Base-by-base conservation (phyloP, 257 asterid species). In the Fraxinus americana region DNA sequence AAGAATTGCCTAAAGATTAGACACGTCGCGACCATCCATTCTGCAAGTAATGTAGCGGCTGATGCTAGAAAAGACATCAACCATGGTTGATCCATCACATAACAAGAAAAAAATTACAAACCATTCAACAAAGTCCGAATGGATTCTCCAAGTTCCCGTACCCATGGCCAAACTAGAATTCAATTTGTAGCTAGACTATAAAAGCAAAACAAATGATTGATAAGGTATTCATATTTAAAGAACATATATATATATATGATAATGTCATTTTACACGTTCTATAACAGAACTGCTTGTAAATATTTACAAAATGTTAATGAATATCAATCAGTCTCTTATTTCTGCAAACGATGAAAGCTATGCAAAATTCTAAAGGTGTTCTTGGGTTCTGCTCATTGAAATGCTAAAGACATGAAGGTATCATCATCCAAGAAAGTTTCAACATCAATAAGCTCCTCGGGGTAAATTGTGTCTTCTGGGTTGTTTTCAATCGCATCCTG, bases 381-480 rank as follows among this genome's bases (percentile, higher is more conserved):
- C 21, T 7, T 7, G 4, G 23, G 30, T 63, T 30, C 41, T 21
- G 45, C 78, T 94, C 90, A 88, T 74, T 89, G 89, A 73, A 90
- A 91, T 45, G 96, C 83, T 70, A 88, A 79, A 73, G 97, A 87
- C 97, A 94, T 94, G 84, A 92, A 91, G 69, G 91, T 87, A 63
- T 92, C 98, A 61, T 92, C 97, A 71, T 92, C 97, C 84, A 89
- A 82, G 74, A 94, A 76, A 73, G 89, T 73, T 16, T 83, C 88
- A 23, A 94, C 79, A 52, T 94, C 98, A 19, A 94, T 74, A 21
- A 94, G 88, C 27, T 91, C 98, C 48, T 85, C 95, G 0, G 85
- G 83, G 81, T 83, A 88, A 41, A 32, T 79, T 84, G 79, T 75
- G 72, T 86, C 88, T 21, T 85, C 92, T 6, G 78, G 57, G 79